Base-by-base conservation (phyloP, 371 early-diverging fungal species). In the Zychaea mexicana region DNA sequence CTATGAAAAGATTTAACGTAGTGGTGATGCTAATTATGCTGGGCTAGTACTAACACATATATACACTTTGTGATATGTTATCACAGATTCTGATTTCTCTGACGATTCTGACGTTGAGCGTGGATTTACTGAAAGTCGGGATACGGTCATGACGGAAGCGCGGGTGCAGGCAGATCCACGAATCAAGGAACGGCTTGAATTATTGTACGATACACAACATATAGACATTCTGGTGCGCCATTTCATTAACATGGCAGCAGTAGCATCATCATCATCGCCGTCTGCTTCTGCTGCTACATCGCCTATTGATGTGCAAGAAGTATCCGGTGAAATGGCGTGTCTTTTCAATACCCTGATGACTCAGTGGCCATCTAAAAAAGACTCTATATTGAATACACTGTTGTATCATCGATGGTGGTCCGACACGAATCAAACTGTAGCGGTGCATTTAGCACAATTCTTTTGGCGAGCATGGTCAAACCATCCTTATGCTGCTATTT, bases 281-380 rank as follows among this genome's bases (percentile, higher is more conserved):
- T 36, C 36, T 36, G 8, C 36, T 36, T 36, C 42, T 17, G n/a
- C 42, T 3, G n/a, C 42, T 17, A 42, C 21, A 33, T 49, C 8
- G 53, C 53, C 15, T 57, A 58, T 2, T 15, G 52, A 12, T 61
- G 19, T 39, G 57, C 75, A 17, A 66, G 71, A 19, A 64, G 66
- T 15, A 53, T 71, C 33, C 61, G 21, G 58, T 36, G n/a, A 26
- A 62, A 53, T 64, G 10, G 64, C 63, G 21, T 59, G 75, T 19
- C 71, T 90, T 17, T 77, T 89, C 19, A 67, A 79, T 31, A 77
- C 82, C n/a, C 59, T 89, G 6, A 82, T 91, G 69, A 78, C 79
- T 10, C 74, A 83, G 17, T 88, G 89, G 81, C 85, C 87, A 3
- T 65, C 74, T 1, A 73, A 83, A 36, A 90, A 85, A 63, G 77